Conservation (phyloP, 257 asterid species). For the Pogostemon cablin region DNA sequence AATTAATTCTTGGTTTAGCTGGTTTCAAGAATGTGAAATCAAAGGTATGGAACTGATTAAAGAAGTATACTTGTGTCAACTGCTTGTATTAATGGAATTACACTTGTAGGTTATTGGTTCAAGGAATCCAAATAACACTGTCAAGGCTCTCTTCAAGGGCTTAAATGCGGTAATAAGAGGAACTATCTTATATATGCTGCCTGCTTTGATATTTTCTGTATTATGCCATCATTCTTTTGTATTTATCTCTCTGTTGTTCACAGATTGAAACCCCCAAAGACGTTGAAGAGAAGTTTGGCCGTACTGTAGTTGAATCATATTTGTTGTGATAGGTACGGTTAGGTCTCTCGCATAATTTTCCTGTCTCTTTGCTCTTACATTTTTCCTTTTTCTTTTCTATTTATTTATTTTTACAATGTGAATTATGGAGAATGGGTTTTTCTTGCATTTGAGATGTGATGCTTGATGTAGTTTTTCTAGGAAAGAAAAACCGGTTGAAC, state of each 20-base stretch:
- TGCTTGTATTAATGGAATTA: constrained; percentile 29
- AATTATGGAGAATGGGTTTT: no score
- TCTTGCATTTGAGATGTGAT: no score
- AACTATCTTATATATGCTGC: constrained; percentile 17
- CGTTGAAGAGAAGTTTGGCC: constrained; percentile 84
- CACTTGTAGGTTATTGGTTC: constrained; percentile 80
- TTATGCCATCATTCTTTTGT: constrained; percentile 2
- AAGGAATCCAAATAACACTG: constrained; percentile 92
- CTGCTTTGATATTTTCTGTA: constrained; percentile 8
- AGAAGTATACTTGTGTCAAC: neutral
- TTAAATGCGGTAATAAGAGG: constrained; percentile 69
- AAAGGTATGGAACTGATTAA: constrained; percentile 52
- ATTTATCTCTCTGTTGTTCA: constrained; percentile 23
- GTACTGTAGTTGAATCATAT: constrained; percentile 83
- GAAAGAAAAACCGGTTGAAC: no score
- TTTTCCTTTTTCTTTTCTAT: neutral
- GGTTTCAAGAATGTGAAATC: constrained; percentile 95
- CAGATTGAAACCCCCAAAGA: constrained; percentile 94
- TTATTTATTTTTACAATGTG: no score
- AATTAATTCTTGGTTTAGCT: constrained; percentile 73
- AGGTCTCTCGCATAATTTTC: neutral
- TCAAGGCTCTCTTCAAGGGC: constrained; percentile 91
- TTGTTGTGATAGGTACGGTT: constrained; percentile 53
- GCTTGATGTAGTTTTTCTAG: no score
- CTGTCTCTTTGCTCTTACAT: neutral